Evolutionary conservation across 805 yeast genomes (phyloP), one percentile per base, ranked within the genome.

Genomic region (Cyberlindnera mycetangii): DNA sequence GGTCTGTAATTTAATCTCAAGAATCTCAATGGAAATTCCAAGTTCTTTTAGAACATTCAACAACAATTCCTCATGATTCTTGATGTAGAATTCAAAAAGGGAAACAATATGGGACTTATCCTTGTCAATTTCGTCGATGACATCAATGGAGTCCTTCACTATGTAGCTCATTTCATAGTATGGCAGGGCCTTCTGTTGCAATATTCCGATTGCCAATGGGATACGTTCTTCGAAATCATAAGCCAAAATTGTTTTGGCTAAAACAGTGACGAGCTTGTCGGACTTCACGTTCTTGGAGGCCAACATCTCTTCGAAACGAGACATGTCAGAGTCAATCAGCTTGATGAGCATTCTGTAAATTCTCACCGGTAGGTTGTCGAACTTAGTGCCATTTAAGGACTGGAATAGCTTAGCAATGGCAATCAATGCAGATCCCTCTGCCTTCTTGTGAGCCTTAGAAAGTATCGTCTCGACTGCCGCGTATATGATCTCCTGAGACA

Each of bases 1-100:
- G 1, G 84, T 74, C 65, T 87, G 85, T 37, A 88, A 66, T 42
- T 75, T 72, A 71, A 89, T 76, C 67, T 83, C 90, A 22, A 83
- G 66, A 5, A 69, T 52, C 22, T 74, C 79, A 3, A 78, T 47
- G 16, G 66, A 55, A 17, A 73, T 42, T 16, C 65, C 59, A 18
- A 64, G 42, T 2, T 70, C 60, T 2, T 58, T 51, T 39, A 79
- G 56, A 20, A 68, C 64, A n/a, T 60, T 52, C n/a, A 68, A 32
- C 35, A 79, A 70, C 17, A 69, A 48, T 3, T 60, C 66, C 47
- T 71, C 66, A 41, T 75, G 61, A 5, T 56, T 53, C 7, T 58
- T 54, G 28, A 71, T 53, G 35, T 70, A 62, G 47, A 61, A 67
- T 48, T 71, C 75, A 42, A 72, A 68, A 32, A 73, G 44, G n/a